Base-by-base conservation (phyloP, 305 asterid species). In the Fraxinus albicans region DNA sequence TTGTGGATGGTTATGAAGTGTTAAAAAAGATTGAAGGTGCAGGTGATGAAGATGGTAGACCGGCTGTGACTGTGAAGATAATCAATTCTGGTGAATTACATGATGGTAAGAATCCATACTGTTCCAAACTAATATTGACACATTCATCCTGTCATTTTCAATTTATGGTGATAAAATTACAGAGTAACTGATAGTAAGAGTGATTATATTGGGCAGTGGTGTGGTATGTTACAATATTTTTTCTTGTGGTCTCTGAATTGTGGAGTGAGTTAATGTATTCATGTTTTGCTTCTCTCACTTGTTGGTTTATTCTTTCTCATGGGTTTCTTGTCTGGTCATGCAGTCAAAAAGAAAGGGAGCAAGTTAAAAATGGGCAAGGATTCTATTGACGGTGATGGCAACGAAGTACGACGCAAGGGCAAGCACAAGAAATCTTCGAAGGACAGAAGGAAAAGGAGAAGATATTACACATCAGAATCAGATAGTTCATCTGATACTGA, bases 1-100 rank as follows among this genome's bases (percentile, higher is more conserved):
- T 97, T 88, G 91, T 97, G 70, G 90, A 91, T 78, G 99, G 99
- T 31, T 86, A 84, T 82, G 98, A 90, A 50, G 88, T 95, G 85
- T 87, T 97, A 89, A 94, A 91, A 87, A 97, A 94, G 92, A 97
- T 97, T 74, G 99, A 97, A 88, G 83, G 90, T 87, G 95, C 89
- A 65, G 99, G 97, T 77, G 95, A 90, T 87, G 99, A 91, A 77
- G 96, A 90, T 65, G 99, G 99, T 29, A 90, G 88, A 80, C 98
- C 98, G 82, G 83, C 92, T 80, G 99, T 95, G 50, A 95, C 98
- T 38, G 99, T 95, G 85, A 97, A 97, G 92, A 93, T 97, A 81
- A 89, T 94, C 76, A 91, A 95, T 86, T 92, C 93, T 81, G 99
- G 99, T 73, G 98, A 94, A 89, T 82, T 94, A 27, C 90, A 78